These are phyloP conservation scores for Penicillium concentricum DNA, from an alignment of 2,329 filamentous ascomycete genomes.

Conservation along the genomic window DNA sequence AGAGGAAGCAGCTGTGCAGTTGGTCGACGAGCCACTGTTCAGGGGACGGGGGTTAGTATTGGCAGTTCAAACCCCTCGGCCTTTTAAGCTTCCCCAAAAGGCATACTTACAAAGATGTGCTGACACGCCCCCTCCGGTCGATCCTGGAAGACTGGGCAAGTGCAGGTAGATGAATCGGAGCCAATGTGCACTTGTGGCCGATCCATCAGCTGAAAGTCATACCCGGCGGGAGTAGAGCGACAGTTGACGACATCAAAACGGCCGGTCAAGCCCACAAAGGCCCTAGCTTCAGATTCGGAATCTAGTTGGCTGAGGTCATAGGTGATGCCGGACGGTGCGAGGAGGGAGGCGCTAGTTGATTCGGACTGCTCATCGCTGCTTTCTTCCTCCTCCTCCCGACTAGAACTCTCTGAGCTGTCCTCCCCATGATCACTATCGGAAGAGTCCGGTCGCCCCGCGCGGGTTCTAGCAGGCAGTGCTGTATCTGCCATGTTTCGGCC, in stretches of 20 bases:
- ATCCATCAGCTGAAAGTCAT: slow-evolving; percentile 40
- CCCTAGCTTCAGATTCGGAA: slow-evolving; percentile 30
- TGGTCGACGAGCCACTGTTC: slow-evolving; percentile 44
- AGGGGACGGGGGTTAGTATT: slow-evolving; percentile 6
- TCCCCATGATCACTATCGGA: slow-evolving; percentile 18
- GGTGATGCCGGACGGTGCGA: slow-evolving; percentile 34
- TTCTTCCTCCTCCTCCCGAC: slow-evolving; percentile 13
- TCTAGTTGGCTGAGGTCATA: slow-evolving; percentile 37
- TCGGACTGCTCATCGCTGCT: slow-evolving; percentile 19
- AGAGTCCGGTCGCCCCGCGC: slow-evolving; percentile 18
- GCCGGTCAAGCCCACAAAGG: slow-evolving; percentile 35
- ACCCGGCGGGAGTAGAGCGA: slow-evolving; percentile 29
- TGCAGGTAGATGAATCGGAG: slow-evolving; percentile 33
- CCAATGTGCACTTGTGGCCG: slow-evolving; percentile 35
- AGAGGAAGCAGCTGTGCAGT: slow-evolving; percentile 37
- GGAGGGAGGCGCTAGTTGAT: slow-evolving; percentile 22
- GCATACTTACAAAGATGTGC: slow-evolving; percentile 42
- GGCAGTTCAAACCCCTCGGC: neutral
- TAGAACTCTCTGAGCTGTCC: slow-evolving; percentile 15
- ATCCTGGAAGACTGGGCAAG: slow-evolving; percentile 35
- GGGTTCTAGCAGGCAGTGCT: slow-evolving; percentile 21
- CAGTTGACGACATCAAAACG: slow-evolving; percentile 38
- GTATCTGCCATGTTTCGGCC: slow-evolving; percentile 34
- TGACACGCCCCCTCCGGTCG: slow-evolving; percentile 37
- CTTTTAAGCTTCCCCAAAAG: neutral